Evolutionary conservation across 2,329 filamentous ascomycete species (phyloP), one percentile per base, ranked within the genome.

Genomic region (Epichloe uncinata): DNA sequence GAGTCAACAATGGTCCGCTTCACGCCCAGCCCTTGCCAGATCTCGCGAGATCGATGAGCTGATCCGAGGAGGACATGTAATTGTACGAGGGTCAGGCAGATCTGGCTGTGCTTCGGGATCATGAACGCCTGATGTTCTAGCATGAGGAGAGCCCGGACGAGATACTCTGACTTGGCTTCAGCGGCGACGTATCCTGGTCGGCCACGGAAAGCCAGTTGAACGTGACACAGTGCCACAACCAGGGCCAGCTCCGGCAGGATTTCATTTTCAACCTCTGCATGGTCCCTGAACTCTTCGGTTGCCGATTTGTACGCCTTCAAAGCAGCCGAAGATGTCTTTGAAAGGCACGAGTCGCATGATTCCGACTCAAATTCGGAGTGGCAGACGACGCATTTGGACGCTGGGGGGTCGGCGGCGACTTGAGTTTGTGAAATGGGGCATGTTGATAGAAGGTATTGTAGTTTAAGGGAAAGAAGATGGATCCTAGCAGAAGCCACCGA

Each of bases 1-100:
- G 75, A 73, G 53, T 80, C 76, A n/a, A 77, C 71, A 30, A 79
- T 75, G 0, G 74, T 75, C 20, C 77, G 70, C 61, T 81, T 81
- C 2, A 81, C 71, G 3, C 70, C 74, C 9, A 79, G 66, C 0
- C 66, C 66, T 11, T 68, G 64, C 75, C 76, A 80, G 2, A 76
- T 60, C 35, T 71, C 60, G 22, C 70, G 64, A 0, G 73, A 73
- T 16, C 68, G 66, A 1, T 71, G 66, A 0, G 68, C 68, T 12
- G 73, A 75, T 7, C 77, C 77, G 6, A 79, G 62, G 3, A 72
- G 60, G 9, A 78, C 62, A 47, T 77, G 74, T 2, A 79, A 58
- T 49, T 75, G 73, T 1, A 75, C 66, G 0, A 81, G 64, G 0
- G 80, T 53, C 4, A 81, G 63, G 2, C 71, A 69, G 3, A 77